Base-by-base conservation (phyloP, 208 protist species). In the Blastocrithidia nonstop region DNA sequence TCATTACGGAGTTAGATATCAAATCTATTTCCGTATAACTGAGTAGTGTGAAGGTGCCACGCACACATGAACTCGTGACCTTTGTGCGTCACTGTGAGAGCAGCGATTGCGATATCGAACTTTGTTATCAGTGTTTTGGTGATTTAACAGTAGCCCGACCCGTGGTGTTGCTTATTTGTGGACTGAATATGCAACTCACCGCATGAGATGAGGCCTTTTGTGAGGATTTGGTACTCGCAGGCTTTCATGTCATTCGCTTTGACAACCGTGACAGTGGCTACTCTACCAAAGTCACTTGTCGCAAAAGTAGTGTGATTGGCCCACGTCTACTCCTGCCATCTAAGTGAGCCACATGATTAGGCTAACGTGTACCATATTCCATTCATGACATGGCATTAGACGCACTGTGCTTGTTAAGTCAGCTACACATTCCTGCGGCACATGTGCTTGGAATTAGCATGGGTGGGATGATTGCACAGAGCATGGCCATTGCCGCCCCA, bases 361-460 rank as follows among this genome's bases (percentile, higher is more conserved):
- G 78, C 2, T 72, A 88, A 57, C 35, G 60, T 13, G 60, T 88
- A 11, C 73, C 78, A 0, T 88, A 88, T 56, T 67, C 57, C 6
- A 50, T 88, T 19, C 58, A 77, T 22, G 68, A 75, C 56, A 77
- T 88, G 63, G 78, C 73, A 0, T 51, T 55, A 16, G 78, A 88
- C 38, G 73, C 50, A 7, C 62, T 81, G 23, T 66, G 60, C 8
- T 46, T 88, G 28, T 47, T 88, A n/a, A 57, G 77, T 37, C 44
- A 41, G 21, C 61, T 88, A 15, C 9, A 57, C n/a, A 46, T 84
- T n/a, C 39, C 57, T 0, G 53, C 38, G n/a, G 74, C 71, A 1
- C 78, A 88, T 40, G 50, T 88, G 7, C 67, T 88, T 15, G 78
- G 78, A n/a, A 70, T 88, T 23, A 79, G 67, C 40, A 88, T 88